A percentile compares a stretch with the other conserved stretches of the same genome.
These are phyloP conservation scores for Funneliformis mosseae DNA, from an alignment of 192 early-diverging fungal genomes.

Conservation along the genomic window DNA sequence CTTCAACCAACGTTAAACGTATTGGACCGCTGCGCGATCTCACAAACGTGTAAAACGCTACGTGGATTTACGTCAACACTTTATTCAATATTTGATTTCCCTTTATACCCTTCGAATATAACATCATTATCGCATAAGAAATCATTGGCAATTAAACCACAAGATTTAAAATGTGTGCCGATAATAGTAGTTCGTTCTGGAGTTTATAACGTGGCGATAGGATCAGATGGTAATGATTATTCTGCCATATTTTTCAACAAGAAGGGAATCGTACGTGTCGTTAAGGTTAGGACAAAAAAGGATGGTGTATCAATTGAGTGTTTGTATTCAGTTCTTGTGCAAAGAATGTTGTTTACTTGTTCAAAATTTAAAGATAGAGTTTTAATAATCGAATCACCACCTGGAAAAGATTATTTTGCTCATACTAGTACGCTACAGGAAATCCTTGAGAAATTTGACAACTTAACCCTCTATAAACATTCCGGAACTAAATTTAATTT, in stretches of 20 bases:
- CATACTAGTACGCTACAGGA: neutral
- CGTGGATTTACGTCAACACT: neutral
- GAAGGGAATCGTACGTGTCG: neutral
- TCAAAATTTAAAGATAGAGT: neutral
- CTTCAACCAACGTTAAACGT: neutral
- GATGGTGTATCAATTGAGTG: neutral
- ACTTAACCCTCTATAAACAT: neutral
- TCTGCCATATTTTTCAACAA: slow-evolving; percentile 6
- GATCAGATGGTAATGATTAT: neutral
- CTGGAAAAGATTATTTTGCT: slow-evolving; percentile 12
- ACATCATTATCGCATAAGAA: neutral
- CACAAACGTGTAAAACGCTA: neutral
- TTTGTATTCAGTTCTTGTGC: neutral
- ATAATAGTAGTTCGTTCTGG: neutral
- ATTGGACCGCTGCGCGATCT: neutral
- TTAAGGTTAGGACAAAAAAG: neutral
- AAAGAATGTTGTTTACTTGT: slow-evolving; percentile 11
- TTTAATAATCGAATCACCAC: neutral
- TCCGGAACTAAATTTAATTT: neutral
- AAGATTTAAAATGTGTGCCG: neutral
- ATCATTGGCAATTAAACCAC: neutral
- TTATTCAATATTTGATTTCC: slow-evolving; percentile 2
- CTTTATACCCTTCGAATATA: neutral
- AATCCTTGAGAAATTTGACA: neutral
- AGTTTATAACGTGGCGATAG: neutral